Percentiles rank a stretch among this genome's conserved stretches.
These are phyloP conservation scores for Endocladia muricata DNA, from an alignment of 31 red algal genomes.

Conservation along the genomic window DNA sequence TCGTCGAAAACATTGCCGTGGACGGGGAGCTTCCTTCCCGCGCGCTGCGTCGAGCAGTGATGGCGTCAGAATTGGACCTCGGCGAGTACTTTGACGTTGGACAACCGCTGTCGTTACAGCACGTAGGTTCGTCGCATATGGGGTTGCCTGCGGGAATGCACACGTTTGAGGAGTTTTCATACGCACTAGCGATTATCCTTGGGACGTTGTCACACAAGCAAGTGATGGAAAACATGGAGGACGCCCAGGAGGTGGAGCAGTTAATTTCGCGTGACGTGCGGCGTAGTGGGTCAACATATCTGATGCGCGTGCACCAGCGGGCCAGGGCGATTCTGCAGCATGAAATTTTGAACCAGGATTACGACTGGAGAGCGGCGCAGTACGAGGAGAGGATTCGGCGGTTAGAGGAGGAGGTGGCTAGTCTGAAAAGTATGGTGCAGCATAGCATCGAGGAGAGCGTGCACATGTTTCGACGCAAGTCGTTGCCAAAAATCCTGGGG, in stretches of 20 bases:
- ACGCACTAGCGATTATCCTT: slow-evolving; percentile 46
- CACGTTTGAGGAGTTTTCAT: slow-evolving; percentile 53
- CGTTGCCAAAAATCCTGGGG: slow-evolving; percentile 26
- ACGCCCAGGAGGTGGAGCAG: slow-evolving; percentile 19
- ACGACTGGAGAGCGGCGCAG: slow-evolving; percentile 23
- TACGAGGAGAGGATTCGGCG: slow-evolving; percentile 50
- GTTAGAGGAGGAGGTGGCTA: slow-evolving; percentile 40
- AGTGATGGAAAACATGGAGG: slow-evolving; percentile 29
- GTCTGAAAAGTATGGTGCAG: slow-evolving; percentile 18
- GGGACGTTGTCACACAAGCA: slow-evolving; percentile 22
- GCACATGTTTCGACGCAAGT: slow-evolving; percentile 7
- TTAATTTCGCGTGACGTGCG: slow-evolving; percentile 37
- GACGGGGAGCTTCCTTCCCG: slow-evolving; percentile 52
- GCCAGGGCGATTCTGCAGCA: slow-evolving; percentile 31
- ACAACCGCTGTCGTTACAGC: slow-evolving; percentile 40
- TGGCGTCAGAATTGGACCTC: slow-evolving; percentile 53
- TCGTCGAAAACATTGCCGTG: slow-evolving; percentile 59
- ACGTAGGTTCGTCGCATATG: slow-evolving; percentile 36
- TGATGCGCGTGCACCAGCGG: slow-evolving; percentile 33
- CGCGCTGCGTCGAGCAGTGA: slow-evolving; percentile 41
- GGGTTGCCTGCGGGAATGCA: slow-evolving; percentile 32
- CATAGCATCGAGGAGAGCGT: slow-evolving; percentile 13
- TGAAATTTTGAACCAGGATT: slow-evolving; percentile 26
- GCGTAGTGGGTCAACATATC: slow-evolving; percentile 34
- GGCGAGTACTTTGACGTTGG: slow-evolving; percentile 48